These are phyloP conservation scores for Geranium brycei DNA, from an alignment of 345 rosid species.

Conservation along the genomic window DNA sequence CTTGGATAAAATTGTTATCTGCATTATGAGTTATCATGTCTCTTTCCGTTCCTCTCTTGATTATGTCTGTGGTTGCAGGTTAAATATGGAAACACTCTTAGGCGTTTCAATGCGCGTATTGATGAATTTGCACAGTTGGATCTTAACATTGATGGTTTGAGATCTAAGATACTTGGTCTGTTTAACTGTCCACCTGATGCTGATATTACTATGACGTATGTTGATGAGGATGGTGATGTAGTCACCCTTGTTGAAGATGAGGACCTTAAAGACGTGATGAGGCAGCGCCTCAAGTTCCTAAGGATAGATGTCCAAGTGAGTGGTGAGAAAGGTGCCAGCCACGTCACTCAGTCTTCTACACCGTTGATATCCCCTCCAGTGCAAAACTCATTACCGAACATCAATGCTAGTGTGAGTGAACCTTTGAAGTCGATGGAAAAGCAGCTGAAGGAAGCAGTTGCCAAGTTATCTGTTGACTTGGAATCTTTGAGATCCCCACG, in stretches of 20 bases:
- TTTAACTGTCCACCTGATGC: conserved; percentile 43
- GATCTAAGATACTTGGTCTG: conserved; percentile 47
- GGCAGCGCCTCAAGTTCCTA: conserved; percentile 60
- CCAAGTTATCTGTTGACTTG: conserved; percentile 19
- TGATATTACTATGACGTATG: conserved; percentile 49
- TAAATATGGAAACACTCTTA: conserved; percentile 48
- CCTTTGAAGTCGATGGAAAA: conserved; percentile 48
- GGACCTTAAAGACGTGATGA: conserved; percentile 60
- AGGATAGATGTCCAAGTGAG: conserved; percentile 43
- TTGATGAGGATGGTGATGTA: conserved; percentile 84
- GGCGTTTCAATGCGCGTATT: conserved; percentile 62
- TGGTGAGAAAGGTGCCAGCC: conserved; percentile 16
- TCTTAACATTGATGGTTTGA: conserved; percentile 48
- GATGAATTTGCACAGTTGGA: conserved; percentile 45
- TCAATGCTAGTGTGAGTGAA: conserved; percentile 36
- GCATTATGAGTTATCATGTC: too few species aligned
- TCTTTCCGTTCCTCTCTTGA: too few species aligned
- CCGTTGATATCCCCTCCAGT: conserved; percentile 31
- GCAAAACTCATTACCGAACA: conserved; percentile 23
- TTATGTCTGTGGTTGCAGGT: conserved; percentile 38
- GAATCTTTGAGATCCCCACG: conserved; percentile 13
- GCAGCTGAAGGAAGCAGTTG: conserved; percentile 32
- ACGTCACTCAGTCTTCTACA: conserved; percentile 34
- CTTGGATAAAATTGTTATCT: too few species aligned
- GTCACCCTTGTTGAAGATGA: conserved; percentile 65